Evolutionary conservation across 106 monocot genomes (phyloP), one percentile per base, ranked within the genome.

Genomic region (Posidonia australis): DNA sequence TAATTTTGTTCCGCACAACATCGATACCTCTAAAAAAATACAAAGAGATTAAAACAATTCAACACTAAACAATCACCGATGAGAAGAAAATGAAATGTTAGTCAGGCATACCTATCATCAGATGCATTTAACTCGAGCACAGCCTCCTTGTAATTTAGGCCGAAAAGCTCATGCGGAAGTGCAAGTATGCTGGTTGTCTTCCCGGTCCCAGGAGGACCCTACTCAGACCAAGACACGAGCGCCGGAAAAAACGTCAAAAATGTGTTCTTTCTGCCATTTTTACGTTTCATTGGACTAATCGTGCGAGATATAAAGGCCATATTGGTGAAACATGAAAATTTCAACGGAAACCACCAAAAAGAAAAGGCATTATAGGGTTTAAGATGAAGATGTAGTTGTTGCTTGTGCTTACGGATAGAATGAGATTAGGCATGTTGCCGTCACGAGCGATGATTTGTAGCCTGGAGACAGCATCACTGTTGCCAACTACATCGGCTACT

Each of bases 341-440:
- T 1, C 17, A 55, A 26, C 6, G 24, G 7, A 55, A 22, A 55
- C 55, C 24, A 0, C n/a, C 21, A 26, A 55, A 25, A n/a, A n/a
- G n/a, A n/a, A 55, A 36, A 36, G 36, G 36, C 36, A 36, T 36
- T 36, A 2, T 49, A 49, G 13, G n/a, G 48, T 49, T 17, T 13
- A 49, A 10, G 14, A 9, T 17, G 48, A 49, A 13, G 14, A 49
- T 49, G 13, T 13, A n/a, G 48, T n/a, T 49, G 48, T 49, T 16
- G 48, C 2, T 29, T n/a, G 43, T 22, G 36, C 76, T 71, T 78
- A 98, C 96, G 43, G 96, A 76, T 61, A 98, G 86, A 67, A 98
- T 98, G 76, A 98, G 71, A 52, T 98, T 90, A 61, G 96, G 96
- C 96, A 98, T 87, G 77, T 98, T 98, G 49, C 96, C 96, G 32